Evolutionary conservation across 1,284 basidiomycete genomes (phyloP).

Genomic region (Heterobasidion occidentale): DNA sequence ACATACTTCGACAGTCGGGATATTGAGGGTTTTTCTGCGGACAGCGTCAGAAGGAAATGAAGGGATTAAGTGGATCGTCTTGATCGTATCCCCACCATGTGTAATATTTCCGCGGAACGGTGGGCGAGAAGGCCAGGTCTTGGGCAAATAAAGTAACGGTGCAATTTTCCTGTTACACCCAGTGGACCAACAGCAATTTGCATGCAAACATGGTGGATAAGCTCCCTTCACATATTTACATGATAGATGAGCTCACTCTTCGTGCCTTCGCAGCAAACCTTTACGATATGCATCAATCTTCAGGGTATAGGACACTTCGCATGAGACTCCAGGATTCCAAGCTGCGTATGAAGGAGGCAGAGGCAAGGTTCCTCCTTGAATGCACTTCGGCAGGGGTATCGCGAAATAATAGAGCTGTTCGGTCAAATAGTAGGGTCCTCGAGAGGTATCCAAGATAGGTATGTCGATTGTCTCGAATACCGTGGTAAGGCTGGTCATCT

Average conservation of each 20-base stretch:
- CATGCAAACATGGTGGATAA: slow-evolving; percentile 7
- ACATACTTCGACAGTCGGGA: slow-evolving; percentile 16
- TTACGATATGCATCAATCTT: slow-evolving; percentile 33
- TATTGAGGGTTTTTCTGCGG: slow-evolving; percentile 1
- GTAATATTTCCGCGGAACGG: slow-evolving; percentile 12
- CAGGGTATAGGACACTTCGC: slow-evolving; percentile 30
- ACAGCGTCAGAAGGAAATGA: slow-evolving; percentile 14
- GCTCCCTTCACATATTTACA: neutral
- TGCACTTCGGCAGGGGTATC: slow-evolving; percentile 29
- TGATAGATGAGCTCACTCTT: slow-evolving; percentile 27
- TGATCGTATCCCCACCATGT: slow-evolving; percentile 13
- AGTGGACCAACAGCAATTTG: slow-evolving; percentile 3
- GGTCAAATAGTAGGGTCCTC: slow-evolving; percentile 16
- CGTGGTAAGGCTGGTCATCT: slow-evolving; percentile 16
- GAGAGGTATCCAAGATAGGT: slow-evolving; percentile 19
- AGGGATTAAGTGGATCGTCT: slow-evolving; percentile 21
- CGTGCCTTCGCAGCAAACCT: slow-evolving; percentile 31
- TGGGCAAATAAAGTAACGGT: slow-evolving; percentile 20
- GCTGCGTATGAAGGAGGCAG: slow-evolving; percentile 34
- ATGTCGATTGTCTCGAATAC: slow-evolving; percentile 21
- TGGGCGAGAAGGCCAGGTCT: slow-evolving; percentile 27
- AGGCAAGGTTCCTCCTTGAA: slow-evolving; percentile 18
- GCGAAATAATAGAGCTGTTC: slow-evolving; percentile 28
- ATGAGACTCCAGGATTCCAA: slow-evolving; percentile 27
- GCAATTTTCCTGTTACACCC: slow-evolving; percentile 5